Base-by-base conservation (phyloP, 2,329 filamentous ascomycete genomes). In the Fusarium fujikuroi region DNA sequence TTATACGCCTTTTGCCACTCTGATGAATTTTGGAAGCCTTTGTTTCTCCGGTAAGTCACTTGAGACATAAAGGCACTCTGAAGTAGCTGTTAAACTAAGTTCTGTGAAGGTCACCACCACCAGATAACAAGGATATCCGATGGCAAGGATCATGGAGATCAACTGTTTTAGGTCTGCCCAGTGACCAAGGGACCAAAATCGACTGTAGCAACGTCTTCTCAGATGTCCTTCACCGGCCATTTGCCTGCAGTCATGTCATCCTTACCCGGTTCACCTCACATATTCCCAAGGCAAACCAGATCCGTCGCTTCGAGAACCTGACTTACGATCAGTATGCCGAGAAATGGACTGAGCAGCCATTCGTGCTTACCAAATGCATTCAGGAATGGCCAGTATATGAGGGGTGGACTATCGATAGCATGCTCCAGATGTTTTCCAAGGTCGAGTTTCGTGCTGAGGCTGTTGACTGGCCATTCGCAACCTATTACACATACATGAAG, bases 111-210 rank as follows among this genome's bases (percentile, higher is more conserved):
- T 76, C 77, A 42, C 64, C 76, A 36, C 72, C 66, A 43, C 72
- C 79, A 78, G 82, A 80, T 76, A 83, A 69, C 53, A 76, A 76
- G 50, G 65, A 75, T 42, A 77, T 81, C 28, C 62, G 84, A 65
- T 98, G 95, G 95, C 89, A 86, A 77, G 93, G 94, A 49, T 92
- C 93, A 60, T 98, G 95, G 95, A 91, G 93, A 75, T 90, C 91
- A 36, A 97, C 95, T 2, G 89, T 92, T 76, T 87, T 97, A 43
- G 87, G 87, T 40, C 84, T 93, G 19, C 80, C 85, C 3, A 70
- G 78, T 25, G 80, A 82, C 19, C 84, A 86, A 64, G 85, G 88
- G 53, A 86, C 90, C 42, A 85, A 83, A 18, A 84, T 97, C 40
- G 88, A 92, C 75, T 97, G 95, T 83, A 87, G 87, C 58, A 90